Evolutionary conservation across 495 filamentous ascomycete genomes (phyloP).

Genomic region (Neurospora discreta): DNA sequence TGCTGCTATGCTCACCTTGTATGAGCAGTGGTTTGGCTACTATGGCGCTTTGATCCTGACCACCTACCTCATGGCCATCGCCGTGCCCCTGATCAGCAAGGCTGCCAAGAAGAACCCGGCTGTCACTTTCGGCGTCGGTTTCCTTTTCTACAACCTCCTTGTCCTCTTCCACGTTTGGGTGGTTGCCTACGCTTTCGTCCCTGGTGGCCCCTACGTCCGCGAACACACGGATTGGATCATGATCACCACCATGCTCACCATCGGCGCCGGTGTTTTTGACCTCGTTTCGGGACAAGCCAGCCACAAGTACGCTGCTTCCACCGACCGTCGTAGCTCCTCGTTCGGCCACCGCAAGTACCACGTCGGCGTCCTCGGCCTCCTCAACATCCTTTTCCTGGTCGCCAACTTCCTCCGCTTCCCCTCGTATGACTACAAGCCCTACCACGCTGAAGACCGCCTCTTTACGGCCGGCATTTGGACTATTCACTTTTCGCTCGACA

Average conservation of each 20-base stretch:
- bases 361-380: slow-evolving; percentile 36
- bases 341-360: slow-evolving; percentile 41
- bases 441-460: slow-evolving; percentile 76
- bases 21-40: slow-evolving; percentile 79
- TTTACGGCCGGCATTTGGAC: slow-evolving; percentile 97
- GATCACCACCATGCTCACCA: slow-evolving; percentile 69
- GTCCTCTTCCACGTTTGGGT: slow-evolving; percentile 96
- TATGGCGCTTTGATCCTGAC: slow-evolving; percentile 70
- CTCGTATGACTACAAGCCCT: slow-evolving; percentile 78
- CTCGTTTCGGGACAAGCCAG: slow-evolving; percentile 36
- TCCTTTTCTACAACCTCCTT: slow-evolving; percentile 81
- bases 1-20: slow-evolving; percentile 69
- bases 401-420: slow-evolving; percentile 92
- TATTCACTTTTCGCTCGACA: slow-evolving; percentile 95
- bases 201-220: slow-evolving; percentile 82
- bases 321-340: slow-evolving; percentile 9
- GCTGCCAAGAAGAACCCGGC: slow-evolving; percentile 66
- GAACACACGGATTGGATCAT: slow-evolving; percentile 96
- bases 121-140: slow-evolving; percentile 73
- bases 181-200: slow-evolving; percentile 98
- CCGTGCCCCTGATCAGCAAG: slow-evolving; percentile 62
- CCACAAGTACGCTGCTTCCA: slow-evolving; percentile 2
- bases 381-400: slow-evolving; percentile 70
- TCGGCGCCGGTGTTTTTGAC: slow-evolving; percentile 79
- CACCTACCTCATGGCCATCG: slow-evolving; percentile 71